A percentile compares a stretch with the other conserved stretches of the same genome.
Conservation (phyloP, 1,139 yeast species). For the Lodderomyces beijingensis region DNA sequence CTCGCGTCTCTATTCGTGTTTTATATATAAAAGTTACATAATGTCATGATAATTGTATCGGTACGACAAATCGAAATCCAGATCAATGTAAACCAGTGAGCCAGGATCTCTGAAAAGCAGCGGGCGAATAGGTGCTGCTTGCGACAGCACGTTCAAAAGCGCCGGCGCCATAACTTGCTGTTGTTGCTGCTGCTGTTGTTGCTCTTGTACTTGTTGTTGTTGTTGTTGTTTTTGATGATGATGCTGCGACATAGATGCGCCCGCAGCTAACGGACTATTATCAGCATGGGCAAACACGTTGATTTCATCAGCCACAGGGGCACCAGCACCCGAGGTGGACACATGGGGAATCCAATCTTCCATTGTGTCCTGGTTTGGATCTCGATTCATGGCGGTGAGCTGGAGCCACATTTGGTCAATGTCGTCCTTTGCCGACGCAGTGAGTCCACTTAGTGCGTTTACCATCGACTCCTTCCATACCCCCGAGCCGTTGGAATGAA, state of each 20-base stretch:
- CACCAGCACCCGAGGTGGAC: neutral
- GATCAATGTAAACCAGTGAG: conserved; percentile 5
- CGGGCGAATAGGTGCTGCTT: too few relatives aligned
- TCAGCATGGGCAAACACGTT: neutral
- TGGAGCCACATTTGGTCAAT: conserved; percentile 30
- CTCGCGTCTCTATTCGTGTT: neutral
- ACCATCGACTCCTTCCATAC: conserved; percentile 1
- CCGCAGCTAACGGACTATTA: neutral
- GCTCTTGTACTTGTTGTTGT: neutral
- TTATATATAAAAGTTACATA: conserved; percentile 1
- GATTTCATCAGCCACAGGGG: neutral
- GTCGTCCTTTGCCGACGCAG: conserved; percentile 11
- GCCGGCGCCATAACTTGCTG: too few relatives aligned
- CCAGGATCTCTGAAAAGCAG: conserved; percentile 1
- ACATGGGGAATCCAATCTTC: neutral
- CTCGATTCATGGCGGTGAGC: conserved; percentile 24
- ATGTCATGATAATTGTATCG: conserved; percentile 6
- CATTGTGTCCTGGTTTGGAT: conserved; percentile 7
- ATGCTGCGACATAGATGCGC: neutral
- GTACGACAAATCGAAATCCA: conserved; percentile 8
- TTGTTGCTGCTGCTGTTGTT: neutral
- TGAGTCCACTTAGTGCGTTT: conserved; percentile 12
- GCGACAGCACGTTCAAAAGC: too few relatives aligned
- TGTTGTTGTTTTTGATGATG: conserved; percentile 2
- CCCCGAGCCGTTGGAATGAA: conserved; percentile 7